Percentiles rank a stretch among this genome's conserved stretches.
phyloP scores from a whole-genome alignment of 2,329 filamentous ascomycete species.

The Periglandula ipomoeae region DNA sequence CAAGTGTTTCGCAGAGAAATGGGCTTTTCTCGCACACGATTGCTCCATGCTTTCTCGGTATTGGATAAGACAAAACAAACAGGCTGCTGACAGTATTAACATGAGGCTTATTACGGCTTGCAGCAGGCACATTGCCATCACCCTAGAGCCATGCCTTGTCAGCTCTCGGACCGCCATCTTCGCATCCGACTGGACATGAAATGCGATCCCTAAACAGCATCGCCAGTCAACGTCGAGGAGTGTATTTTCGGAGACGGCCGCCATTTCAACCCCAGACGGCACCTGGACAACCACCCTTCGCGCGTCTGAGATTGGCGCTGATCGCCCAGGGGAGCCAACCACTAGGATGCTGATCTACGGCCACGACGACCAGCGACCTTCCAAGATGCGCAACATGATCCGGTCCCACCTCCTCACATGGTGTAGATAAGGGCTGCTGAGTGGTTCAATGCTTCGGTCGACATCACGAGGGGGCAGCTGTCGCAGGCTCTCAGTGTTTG shows the following conservation, averaged over 20 bases:
- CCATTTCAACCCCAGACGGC: neutral
- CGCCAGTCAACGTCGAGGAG: neutral
- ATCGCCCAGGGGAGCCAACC: constrained; percentile 1
- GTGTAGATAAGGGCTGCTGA: neutral
- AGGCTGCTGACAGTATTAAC: neutral
- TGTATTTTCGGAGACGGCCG: neutral
- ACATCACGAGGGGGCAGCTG: neutral
- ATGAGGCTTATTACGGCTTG: neutral
- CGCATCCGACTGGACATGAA: neutral
- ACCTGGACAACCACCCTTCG: neutral
- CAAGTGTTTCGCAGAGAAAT: neutral
- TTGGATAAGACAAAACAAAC: neutral
- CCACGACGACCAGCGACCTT: constrained; percentile 2
- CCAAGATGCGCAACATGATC: constrained; percentile 7
- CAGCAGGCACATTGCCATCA: neutral
- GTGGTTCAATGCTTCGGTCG: neutral
- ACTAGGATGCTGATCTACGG: constrained; percentile 3
- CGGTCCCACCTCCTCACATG: constrained; percentile 7
- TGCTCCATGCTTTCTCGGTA: neutral
- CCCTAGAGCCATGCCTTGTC: neutral
- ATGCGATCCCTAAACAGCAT: neutral
- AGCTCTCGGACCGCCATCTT: too few species aligned
- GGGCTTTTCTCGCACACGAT: too few species aligned
- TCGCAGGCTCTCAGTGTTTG: neutral
- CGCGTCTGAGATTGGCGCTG: neutral